Evolutionary conservation across 331 rosid species (phyloP).

Genomic region (Rosa hybrid): DNA sequence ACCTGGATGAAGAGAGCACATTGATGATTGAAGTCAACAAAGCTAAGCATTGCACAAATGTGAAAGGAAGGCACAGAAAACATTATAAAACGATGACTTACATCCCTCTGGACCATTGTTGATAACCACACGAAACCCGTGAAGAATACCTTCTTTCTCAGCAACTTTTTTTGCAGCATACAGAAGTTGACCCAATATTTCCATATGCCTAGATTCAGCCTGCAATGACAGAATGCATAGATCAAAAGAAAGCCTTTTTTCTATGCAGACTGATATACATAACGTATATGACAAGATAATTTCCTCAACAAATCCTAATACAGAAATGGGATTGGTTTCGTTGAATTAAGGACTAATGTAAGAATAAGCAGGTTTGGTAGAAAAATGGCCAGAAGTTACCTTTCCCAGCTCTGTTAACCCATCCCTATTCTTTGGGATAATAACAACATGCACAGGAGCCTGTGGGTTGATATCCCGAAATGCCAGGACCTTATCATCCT

Average conservation of each 20-base stretch:
- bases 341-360: not conserved
- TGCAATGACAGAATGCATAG: constrained; percentile 22
- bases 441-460: constrained; percentile 89
- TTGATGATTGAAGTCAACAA: not conserved
- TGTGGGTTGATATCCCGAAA: constrained; percentile 81
- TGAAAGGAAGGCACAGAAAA: not conserved
- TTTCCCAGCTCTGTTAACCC: constrained; percentile 75
- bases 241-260: not conserved
- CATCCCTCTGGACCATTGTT: constrained; percentile 76
- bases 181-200: constrained; percentile 76
- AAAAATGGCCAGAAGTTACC: constrained; percentile 38
- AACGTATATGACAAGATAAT: not conserved
- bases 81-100: constrained; percentile 38
- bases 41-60: not conserved
- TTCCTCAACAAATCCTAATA: not conserved
- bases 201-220: constrained; percentile 74
- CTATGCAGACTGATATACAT: not conserved
- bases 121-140: constrained; percentile 88
- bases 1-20: constrained; percentile 43
- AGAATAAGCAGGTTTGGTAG: not conserved
- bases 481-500: constrained; percentile 85
- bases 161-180: constrained; percentile 79
- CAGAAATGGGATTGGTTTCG: not conserved
- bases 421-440: constrained; percentile 87
- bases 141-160: constrained; percentile 68